phyloP scores from a whole-genome alignment of 177 flowering plant genomes.

The Vitis hybrid region DNA sequence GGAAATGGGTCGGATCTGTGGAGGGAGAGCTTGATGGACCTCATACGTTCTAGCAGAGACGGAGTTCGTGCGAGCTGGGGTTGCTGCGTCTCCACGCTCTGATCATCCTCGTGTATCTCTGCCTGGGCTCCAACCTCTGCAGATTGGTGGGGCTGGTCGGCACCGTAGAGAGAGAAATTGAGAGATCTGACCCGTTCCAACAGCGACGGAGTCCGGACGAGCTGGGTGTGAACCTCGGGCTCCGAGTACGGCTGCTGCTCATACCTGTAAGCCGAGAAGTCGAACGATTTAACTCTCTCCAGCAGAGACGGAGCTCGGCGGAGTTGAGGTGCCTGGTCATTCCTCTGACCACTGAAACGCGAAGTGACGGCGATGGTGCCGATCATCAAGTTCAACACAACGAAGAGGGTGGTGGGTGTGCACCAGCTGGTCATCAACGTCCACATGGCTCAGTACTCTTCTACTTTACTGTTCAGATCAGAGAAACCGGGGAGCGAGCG shows the following conservation, averaged over 20 bases:
- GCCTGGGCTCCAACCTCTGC: neutral
- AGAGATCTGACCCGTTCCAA: slow-evolving; percentile 36
- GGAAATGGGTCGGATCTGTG: neutral
- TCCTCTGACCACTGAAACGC: slow-evolving; percentile 4
- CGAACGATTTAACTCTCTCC: slow-evolving; percentile 26
- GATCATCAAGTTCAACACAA: slow-evolving; percentile 43
- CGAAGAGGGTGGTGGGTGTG: slow-evolving; percentile 51
- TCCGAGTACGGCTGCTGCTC: neutral
- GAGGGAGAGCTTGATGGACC: slow-evolving; percentile 30
- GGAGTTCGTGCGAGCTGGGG: slow-evolving; percentile 32
- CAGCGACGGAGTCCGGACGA: slow-evolving; percentile 33
- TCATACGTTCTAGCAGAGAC: slow-evolving; percentile 39
- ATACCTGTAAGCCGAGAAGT: slow-evolving; percentile 12
- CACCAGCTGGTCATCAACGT: slow-evolving; percentile 33
- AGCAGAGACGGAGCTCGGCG: slow-evolving; percentile 23
- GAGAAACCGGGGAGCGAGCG: too few species aligned
- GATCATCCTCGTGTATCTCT: neutral
- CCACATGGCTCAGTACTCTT: neutral
- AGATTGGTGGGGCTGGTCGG: slow-evolving; percentile 11
- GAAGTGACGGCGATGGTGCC: slow-evolving; percentile 39
- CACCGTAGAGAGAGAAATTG: slow-evolving; percentile 21
- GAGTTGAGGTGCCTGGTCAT: slow-evolving; percentile 6
- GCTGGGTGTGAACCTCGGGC: slow-evolving; percentile 1
- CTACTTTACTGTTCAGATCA: too few species aligned
- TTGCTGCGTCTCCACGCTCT: slow-evolving; percentile 1